These are phyloP conservation scores for Penicillium bialowiezense DNA, from an alignment of 495 filamentous ascomycete genomes.

Conservation along the genomic window DNA sequence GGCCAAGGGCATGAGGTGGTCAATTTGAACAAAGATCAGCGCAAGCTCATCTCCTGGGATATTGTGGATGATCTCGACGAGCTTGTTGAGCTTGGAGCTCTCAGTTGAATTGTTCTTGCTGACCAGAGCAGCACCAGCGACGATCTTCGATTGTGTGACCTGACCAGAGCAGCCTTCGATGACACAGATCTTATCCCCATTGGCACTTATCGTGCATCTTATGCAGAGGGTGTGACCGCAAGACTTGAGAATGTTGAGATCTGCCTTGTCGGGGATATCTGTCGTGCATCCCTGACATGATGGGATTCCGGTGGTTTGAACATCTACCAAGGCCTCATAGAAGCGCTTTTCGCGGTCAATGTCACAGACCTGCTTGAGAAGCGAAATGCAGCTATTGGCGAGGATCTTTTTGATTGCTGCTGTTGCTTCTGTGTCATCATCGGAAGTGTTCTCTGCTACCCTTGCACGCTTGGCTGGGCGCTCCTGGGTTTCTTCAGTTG, in stretches of 20 bases:
- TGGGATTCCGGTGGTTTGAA: conserved; percentile 20
- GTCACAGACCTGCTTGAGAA: conserved; percentile 22
- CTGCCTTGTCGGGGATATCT: conserved; percentile 1
- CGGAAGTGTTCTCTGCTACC: not conserved
- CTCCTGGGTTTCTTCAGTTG: not conserved
- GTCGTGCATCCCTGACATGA: conserved; percentile 29
- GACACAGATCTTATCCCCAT: conserved; percentile 23
- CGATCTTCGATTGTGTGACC: conserved; percentile 28
- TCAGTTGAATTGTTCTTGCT: conserved; percentile 27
- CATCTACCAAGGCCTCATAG: conserved; percentile 15
- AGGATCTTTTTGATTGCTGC: conserved; percentile 8
- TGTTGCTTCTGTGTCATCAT: not conserved
- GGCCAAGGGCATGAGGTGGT: conserved; percentile 36
- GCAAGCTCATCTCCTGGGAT: conserved; percentile 46
- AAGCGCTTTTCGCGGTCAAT: conserved; percentile 32
- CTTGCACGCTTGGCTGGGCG: not conserved
- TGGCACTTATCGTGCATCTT: conserved; percentile 24
- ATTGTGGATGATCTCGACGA: conserved; percentile 42
- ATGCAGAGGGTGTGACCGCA: conserved; percentile 54
- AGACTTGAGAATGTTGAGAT: conserved; percentile 36
- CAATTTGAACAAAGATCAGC: conserved; percentile 53
- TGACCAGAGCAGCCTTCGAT: conserved; percentile 29
- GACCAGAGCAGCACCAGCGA: conserved; percentile 33
- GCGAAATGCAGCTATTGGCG: not conserved
- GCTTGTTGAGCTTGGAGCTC: conserved; percentile 46